These are phyloP conservation scores for Eucalyptus sp. DNA, from an alignment of 345 rosid species.

Conservation along the genomic window DNA sequence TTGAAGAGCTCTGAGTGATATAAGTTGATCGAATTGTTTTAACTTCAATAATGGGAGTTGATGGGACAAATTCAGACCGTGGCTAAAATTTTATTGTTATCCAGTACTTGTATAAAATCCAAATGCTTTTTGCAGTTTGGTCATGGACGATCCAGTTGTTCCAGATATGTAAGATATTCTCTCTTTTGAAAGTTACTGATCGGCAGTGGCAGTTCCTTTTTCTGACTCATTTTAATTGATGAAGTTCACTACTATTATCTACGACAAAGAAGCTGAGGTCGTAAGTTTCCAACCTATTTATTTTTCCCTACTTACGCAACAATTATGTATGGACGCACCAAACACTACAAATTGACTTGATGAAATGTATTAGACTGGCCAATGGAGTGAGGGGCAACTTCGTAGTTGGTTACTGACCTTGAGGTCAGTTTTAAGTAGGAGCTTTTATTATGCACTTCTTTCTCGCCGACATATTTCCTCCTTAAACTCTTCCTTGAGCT, in stretches of 20 bases:
- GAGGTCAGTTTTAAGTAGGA: neutral
- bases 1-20: neutral
- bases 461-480: neutral
- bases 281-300: neutral
- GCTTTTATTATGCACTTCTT: neutral
- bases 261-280: neutral
- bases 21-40: neutral
- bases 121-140: conserved; percentile 7
- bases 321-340: neutral
- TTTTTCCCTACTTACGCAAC: neutral
- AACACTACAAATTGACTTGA: neutral
- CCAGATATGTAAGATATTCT: neutral
- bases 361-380: neutral
- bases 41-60: conserved; percentile 7
- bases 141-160: neutral
- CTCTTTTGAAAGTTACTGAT: neutral
- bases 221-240: neutral
- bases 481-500: neutral
- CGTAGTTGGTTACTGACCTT: neutral
- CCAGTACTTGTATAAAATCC: conserved; percentile 10
- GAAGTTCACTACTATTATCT: neutral
- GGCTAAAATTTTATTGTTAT: neutral
- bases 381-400: neutral
- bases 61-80: neutral
- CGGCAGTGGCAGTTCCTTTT: neutral